phyloP scores from a whole-genome alignment of 1,284 basidiomycete genomes.

The Puccinia coronata region DNA sequence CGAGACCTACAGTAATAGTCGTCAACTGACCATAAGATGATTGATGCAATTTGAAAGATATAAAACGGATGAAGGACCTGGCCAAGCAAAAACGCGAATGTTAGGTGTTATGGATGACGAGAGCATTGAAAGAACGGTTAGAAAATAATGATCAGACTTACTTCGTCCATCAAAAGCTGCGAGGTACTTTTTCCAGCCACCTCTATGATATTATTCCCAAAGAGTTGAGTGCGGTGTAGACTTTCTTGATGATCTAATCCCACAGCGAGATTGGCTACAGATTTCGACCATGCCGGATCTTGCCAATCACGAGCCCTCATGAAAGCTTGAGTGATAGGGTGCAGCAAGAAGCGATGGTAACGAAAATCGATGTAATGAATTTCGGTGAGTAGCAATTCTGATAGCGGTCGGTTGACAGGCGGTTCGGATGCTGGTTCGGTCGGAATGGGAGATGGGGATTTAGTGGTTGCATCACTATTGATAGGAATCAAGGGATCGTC shows the following conservation, averaged over 20 bases:
- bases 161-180: conserved; percentile 87
- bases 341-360: conserved; percentile 36
- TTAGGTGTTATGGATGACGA: background rate
- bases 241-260: conserved; percentile 67
- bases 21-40: conserved; percentile 90
- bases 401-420: background rate
- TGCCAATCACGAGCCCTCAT: conserved; percentile 76
- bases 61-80: conserved; percentile 93
- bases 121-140: conserved; percentile 37
- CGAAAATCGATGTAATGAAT: conserved; percentile 42
- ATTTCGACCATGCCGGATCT: conserved; percentile 72
- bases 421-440: background rate
- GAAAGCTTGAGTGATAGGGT: conserved; percentile 20
- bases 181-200: conserved; percentile 81
- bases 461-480: conserved; percentile 56
- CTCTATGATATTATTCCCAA: conserved; percentile 86
- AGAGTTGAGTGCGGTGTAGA: conserved; percentile 71
- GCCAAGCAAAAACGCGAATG: conserved; percentile 49
- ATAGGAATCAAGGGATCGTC: conserved; percentile 55
- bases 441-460: conserved; percentile 31
- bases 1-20: conserved; percentile 62
- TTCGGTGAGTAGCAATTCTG: conserved; percentile 13
- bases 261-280: conserved; percentile 66
- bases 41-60: conserved; percentile 96
- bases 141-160: conserved; percentile 59